Percentiles rank a stretch among this genome's conserved stretches.
Evolutionary conservation across 1,284 basidiomycete genomes (phyloP).

Genomic region (Calocybe gambosa): DNA sequence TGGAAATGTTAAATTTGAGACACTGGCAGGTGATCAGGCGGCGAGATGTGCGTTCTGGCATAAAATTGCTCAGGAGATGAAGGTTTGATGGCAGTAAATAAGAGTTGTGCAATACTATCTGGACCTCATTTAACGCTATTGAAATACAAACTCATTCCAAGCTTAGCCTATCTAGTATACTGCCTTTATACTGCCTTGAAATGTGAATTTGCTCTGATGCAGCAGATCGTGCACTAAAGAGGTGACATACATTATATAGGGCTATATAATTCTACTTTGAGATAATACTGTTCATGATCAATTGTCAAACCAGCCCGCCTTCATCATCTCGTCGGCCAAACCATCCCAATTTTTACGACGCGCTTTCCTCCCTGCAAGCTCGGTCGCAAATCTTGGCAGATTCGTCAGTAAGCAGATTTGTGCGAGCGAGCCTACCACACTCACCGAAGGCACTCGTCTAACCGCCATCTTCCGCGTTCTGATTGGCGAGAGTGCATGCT

Average conservation of each 20-base stretch:
- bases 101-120: neutral
- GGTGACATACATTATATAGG: too few relatives aligned
- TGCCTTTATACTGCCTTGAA: too few relatives aligned
- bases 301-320: conserved; percentile 63
- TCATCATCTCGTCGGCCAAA: conserved; percentile 64
- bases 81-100: conserved; percentile 1
- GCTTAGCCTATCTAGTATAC: too few relatives aligned
- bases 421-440: conserved; percentile 5
- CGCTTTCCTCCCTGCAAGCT: conserved; percentile 67
- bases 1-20: conserved; percentile 13
- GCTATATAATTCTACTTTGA: neutral
- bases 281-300: conserved; percentile 1
- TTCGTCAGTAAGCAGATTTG: neutral
- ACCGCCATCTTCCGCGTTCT: conserved; percentile 53
- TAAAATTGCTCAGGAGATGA: conserved; percentile 19
- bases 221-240: too few relatives aligned
- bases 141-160: too few relatives aligned
- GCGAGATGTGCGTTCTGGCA: conserved; percentile 26
- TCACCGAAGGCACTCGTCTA: conserved; percentile 73
- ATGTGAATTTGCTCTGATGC: too few relatives aligned
- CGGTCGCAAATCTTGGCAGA: conserved; percentile 60
- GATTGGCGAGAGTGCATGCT: conserved; percentile 27
- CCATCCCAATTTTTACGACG: conserved; percentile 54
- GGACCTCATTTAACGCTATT: too few relatives aligned
- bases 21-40: conserved; percentile 5